Base-by-base conservation (phyloP, 2,329 filamentous ascomycete genomes). In the Cryphonectria japonica region DNA sequence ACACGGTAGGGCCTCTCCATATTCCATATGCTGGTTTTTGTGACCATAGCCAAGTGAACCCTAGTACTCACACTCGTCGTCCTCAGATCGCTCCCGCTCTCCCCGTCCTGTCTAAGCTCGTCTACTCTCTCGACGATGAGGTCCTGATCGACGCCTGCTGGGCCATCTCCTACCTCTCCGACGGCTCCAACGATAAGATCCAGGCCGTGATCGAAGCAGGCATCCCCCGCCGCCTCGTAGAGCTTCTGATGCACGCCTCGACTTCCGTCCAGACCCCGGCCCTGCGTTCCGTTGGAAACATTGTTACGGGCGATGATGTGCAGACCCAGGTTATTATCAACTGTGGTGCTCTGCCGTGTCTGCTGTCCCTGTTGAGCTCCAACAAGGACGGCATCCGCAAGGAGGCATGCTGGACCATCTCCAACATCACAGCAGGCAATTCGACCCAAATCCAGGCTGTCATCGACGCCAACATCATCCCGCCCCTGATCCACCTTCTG, bases 301-400 rank as follows among this genome's bases (percentile, higher is more conserved):
- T 99, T 76, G 96, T 99, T 68, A 99, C 96, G 60, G 96, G 96
- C 76, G 96, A 99, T 80, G 96, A 99, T 80, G 93, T 99, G 59
- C 96, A 99, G 85, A 99, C 96, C 34, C 96, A 99, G 83, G 94
- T 99, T 76, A 98, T 99, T 82, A 99, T 99, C 83, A 99, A 99
- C 89, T 97, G 95, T 78, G 95, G 96, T 73, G 92, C 96, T 75
- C 88, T 99, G 63, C 91, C 95, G 59, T 97, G 95, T 75, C 89
- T 99, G n/a, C 86, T 98, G 67, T 96, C 95, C 50, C 91, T 99
- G 26, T 86, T 99, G 74, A 95, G 95, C 87, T 98, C 95, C 50
- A 96, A 93, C 79, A 99, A 99, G 88, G 96, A 99, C 79, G 96
- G 96, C 37, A 99, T 99, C 76, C 94, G 96, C 76, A 99, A 99